Percentiles rank a stretch among this genome's conserved stretches.
Evolutionary conservation across 2,329 filamentous ascomycete species (phyloP).

Genomic region (Dothidotthia symphoricarpi): DNA sequence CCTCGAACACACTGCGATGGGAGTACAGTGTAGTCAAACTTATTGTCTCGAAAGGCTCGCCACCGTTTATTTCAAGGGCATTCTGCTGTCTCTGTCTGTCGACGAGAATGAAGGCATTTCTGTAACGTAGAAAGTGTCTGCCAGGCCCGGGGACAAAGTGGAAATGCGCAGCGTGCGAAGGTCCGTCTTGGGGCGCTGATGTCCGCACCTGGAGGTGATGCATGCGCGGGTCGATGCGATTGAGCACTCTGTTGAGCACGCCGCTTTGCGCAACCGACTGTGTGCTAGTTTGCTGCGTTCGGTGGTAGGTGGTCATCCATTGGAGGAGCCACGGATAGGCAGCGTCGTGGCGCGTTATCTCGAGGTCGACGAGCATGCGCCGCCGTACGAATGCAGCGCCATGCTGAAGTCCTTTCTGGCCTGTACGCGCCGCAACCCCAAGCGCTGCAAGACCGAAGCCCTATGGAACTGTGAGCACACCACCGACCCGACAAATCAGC

Average conservation of each 20-base stretch:
- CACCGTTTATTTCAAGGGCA: conserved; percentile 72
- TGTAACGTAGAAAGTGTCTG: conserved; percentile 81
- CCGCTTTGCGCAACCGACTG: conserved; percentile 34
- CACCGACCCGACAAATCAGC: conserved; percentile 13
- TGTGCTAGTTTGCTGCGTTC: conserved; percentile 54
- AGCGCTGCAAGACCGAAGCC: conserved; percentile 90
- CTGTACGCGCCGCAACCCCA: conserved; percentile 76
- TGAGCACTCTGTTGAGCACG: conserved; percentile 55
- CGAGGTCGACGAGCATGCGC: conserved; percentile 88
- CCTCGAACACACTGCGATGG: conserved; percentile 83
- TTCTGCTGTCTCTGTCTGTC: conserved; percentile 80
- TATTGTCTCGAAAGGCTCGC: conserved; percentile 90
- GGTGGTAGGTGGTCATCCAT: conserved; percentile 86
- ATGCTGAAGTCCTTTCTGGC: conserved; percentile 71
- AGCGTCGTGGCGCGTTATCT: conserved; percentile 90
- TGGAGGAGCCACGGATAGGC: conserved; percentile 92
- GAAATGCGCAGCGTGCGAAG: conserved; percentile 75
- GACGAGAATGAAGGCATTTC: conserved; percentile 82
- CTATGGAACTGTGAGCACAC: conserved; percentile 42
- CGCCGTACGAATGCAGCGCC: conserved; percentile 73
- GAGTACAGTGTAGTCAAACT: conserved; percentile 89
- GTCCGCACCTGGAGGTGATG: conserved; percentile 66
- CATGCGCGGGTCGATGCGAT: conserved; percentile 58
- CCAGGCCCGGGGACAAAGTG: conserved; percentile 89
- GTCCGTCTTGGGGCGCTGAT: conserved; percentile 62